phyloP scores from a whole-genome alignment of 768 basidiomycete species.

The Tulasnella sp. region DNA sequence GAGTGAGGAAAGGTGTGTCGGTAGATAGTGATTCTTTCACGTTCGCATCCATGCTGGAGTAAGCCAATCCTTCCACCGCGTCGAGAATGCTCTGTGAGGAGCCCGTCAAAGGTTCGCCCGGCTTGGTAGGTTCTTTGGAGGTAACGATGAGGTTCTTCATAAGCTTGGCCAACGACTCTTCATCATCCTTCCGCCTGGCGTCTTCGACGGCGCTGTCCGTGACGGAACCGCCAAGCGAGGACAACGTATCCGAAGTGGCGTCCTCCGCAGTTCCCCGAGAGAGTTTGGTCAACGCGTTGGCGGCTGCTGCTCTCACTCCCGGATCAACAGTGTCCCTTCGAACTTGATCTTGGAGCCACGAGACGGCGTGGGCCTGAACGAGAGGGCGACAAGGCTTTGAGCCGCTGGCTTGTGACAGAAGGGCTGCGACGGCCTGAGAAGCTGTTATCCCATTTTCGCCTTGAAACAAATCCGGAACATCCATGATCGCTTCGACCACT shows the following conservation, averaged over 20 bases:
- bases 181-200: constrained; percentile 23
- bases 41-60: constrained; percentile 41
- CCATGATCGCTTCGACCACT: constrained; percentile 58
- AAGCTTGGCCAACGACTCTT: constrained; percentile 48
- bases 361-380: constrained; percentile 51
- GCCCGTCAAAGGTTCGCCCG: too few relatives aligned
- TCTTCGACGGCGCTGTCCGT: neutral
- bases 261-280: constrained; percentile 48
- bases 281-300: constrained; percentile 75
- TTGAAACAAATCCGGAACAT: constrained; percentile 63
- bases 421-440: constrained; percentile 59
- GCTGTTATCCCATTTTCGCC: constrained; percentile 44
- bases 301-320: constrained; percentile 55
- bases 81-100: constrained; percentile 49
- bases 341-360: constrained; percentile 66
- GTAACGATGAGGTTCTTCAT: constrained; percentile 55
- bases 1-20: constrained; percentile 51
- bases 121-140: neutral
- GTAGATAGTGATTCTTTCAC: constrained; percentile 49
- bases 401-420: constrained; percentile 71
- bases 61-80: constrained; percentile 80
- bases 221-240: neutral
- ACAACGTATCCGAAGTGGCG: constrained; percentile 39
- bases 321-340: constrained; percentile 43
- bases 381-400: constrained; percentile 66